These are phyloP conservation scores for Maudiozyma serrabonitensis DNA, from an alignment of 805 yeast genomes.

Conservation along the genomic window DNA sequence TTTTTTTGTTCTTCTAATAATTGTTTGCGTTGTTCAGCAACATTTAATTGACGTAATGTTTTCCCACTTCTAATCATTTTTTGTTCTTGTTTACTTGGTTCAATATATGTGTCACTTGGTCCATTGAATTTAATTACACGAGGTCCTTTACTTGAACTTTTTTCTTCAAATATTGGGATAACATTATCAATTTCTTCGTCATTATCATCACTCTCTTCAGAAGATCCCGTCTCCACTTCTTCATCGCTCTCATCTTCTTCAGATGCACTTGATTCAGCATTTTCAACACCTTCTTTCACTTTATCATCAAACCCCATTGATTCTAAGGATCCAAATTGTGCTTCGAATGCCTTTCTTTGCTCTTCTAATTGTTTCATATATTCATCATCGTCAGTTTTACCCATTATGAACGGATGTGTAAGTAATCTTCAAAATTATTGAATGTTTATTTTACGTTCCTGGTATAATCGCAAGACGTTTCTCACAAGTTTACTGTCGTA, in stretches of 20 bases:
- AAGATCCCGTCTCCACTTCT: not conserved
- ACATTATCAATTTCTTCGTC: constrained; percentile 9
- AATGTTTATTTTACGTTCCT: too few relatives aligned
- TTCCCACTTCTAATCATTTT: constrained; percentile 51
- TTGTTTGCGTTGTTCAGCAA: constrained; percentile 7
- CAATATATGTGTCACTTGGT: constrained; percentile 14
- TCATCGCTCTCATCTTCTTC: constrained; percentile 3
- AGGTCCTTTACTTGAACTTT: constrained; percentile 7
- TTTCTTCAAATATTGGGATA: not conserved
- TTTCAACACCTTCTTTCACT: constrained; percentile 20
- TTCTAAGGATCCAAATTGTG: constrained; percentile 53
- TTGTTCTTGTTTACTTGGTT: constrained; percentile 38
- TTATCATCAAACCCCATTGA: constrained; percentile 43
- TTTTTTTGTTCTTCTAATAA: constrained; percentile 22
- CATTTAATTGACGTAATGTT: constrained; percentile 33
- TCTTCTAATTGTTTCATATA: constrained; percentile 33
- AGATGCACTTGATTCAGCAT: constrained; percentile 13
- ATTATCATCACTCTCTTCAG: constrained; percentile 7
- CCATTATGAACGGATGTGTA: not conserved
- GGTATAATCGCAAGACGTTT: too few relatives aligned
- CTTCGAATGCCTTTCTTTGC: constrained; percentile 52
- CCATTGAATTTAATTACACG: constrained; percentile 22
- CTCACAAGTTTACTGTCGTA: too few relatives aligned
- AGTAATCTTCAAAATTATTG: too few relatives aligned
- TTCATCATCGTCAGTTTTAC: constrained; percentile 10